A percentile compares a stretch with the other conserved stretches of the same genome.
Conservation (phyloP, 2,329 filamentous ascomycete species). For the Cadophora gregata region DNA sequence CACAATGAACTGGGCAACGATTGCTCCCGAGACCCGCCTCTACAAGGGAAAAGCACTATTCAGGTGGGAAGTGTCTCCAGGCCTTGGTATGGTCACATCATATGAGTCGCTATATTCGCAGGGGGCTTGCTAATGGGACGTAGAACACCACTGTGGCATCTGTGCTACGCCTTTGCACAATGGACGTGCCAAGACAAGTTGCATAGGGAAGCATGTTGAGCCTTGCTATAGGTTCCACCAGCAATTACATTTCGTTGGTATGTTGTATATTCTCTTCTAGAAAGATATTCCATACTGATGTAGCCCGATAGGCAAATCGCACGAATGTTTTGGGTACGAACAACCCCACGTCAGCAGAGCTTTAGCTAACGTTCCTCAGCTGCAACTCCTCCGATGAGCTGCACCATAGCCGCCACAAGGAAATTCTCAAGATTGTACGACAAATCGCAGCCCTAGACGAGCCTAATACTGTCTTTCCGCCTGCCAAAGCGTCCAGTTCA, state of each 20-base stretch:
- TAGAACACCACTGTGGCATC: slow-evolving; percentile 44
- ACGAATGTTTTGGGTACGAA: slow-evolving; percentile 42
- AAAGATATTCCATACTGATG: slow-evolving; percentile 13
- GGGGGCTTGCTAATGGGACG: slow-evolving; percentile 24
- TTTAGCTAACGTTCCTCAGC: slow-evolving; percentile 31
- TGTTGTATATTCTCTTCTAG: slow-evolving; percentile 15
- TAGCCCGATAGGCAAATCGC: slow-evolving; percentile 37
- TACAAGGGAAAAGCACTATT: slow-evolving; percentile 42
- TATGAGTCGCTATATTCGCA: background rate
- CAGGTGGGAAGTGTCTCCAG: slow-evolving; percentile 43
- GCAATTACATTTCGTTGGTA: slow-evolving; percentile 45
- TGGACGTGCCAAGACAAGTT: slow-evolving; percentile 41
- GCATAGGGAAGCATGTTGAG: slow-evolving; percentile 44
- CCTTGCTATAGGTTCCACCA: slow-evolving; percentile 45
- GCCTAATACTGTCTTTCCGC: slow-evolving; percentile 13
- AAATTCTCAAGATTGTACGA: slow-evolving; percentile 40
- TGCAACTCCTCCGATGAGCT: slow-evolving; percentile 43
- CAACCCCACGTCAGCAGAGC: background rate
- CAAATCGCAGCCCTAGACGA: slow-evolving; percentile 38
- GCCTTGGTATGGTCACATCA: slow-evolving; percentile 36
- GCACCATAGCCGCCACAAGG: slow-evolving; percentile 43
- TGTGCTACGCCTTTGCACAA: slow-evolving; percentile 42
- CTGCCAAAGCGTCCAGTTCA: slow-evolving; percentile 11
- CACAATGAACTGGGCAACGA: slow-evolving; percentile 41
- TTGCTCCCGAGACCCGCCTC: slow-evolving; percentile 38